These are phyloP conservation scores for Gracilaria caudata DNA, from an alignment of 23 red algal species.

Conservation along the genomic window DNA sequence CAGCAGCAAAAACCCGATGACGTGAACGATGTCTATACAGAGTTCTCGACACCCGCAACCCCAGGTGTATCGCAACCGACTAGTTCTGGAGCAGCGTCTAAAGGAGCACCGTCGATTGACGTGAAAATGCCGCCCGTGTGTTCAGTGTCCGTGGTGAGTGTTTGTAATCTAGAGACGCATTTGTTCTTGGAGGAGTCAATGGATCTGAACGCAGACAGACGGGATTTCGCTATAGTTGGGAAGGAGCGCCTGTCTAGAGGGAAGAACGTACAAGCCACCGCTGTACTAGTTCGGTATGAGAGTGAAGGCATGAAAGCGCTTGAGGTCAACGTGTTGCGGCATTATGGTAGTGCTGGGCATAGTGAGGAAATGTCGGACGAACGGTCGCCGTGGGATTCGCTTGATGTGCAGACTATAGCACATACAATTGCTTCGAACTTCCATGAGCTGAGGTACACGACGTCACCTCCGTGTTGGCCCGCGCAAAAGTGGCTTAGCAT, in stretches of 20 bases:
- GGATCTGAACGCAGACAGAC: slow-evolving; percentile 27
- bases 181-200: slow-evolving; percentile 35
- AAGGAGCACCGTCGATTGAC: slow-evolving; percentile 39
- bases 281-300: slow-evolving; percentile 45
- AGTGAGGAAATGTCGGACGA: slow-evolving; percentile 55
- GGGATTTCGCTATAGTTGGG: slow-evolving; percentile 51
- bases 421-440: slow-evolving; percentile 53
- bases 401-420: slow-evolving; percentile 44
- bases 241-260: slow-evolving; percentile 15
- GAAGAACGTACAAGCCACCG: slow-evolving; percentile 33
- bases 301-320: slow-evolving; percentile 31
- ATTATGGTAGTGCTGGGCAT: slow-evolving; percentile 40
- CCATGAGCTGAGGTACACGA: slow-evolving; percentile 49
- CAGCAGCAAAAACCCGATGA: slow-evolving; percentile 35
- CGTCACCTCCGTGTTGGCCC: slow-evolving; percentile 51
- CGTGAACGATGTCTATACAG: slow-evolving; percentile 49
- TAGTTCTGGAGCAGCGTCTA: background rate
- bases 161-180: slow-evolving; percentile 41
- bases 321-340: slow-evolving; percentile 55
- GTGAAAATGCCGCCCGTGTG: slow-evolving; percentile 35
- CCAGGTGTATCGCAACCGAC: slow-evolving; percentile 33
- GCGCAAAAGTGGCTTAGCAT: slow-evolving; percentile 36
- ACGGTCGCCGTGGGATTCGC: slow-evolving; percentile 51
- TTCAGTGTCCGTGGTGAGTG: slow-evolving; percentile 50
- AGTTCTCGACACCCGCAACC: slow-evolving; percentile 59